Conservation (phyloP, 345 rosid genomes). For the Citrus sp. region DNA sequence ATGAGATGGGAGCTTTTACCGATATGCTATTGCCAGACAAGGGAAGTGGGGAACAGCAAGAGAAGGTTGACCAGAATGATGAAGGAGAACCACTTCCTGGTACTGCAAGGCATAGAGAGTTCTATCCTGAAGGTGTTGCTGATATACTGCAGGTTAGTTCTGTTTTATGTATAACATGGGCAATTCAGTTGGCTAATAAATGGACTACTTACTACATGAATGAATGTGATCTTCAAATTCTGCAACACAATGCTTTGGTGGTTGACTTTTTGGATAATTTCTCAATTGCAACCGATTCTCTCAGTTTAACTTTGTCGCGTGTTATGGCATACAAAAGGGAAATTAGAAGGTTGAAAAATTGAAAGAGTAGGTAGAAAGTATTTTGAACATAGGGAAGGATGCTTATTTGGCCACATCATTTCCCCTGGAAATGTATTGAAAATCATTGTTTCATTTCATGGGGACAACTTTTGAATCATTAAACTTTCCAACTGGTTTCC, state of each 20-base stretch:
- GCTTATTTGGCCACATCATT: background rate
- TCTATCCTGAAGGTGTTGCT: slow-evolving; percentile 99
- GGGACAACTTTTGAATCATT: background rate
- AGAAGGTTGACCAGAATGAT: slow-evolving; percentile 74
- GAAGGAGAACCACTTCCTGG: slow-evolving; percentile 98
- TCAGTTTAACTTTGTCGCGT: background rate
- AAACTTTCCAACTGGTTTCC: background rate
- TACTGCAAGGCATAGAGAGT: slow-evolving; percentile 97
- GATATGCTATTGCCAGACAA: slow-evolving; percentile 98
- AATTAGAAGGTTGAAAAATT: background rate
- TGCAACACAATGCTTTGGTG: background rate
- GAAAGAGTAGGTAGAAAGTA: background rate
- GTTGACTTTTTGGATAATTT: background rate
- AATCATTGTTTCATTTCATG: background rate
- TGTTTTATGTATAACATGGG: slow-evolving; percentile 1
- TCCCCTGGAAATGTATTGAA: background rate
- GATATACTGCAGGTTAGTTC: slow-evolving; percentile 74
- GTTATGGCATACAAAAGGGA: background rate
- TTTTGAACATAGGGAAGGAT: background rate
- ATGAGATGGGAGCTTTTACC: slow-evolving; percentile 99
- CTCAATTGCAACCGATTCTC: too few relatives aligned
- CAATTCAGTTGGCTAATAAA: background rate
- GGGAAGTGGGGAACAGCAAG: slow-evolving; percentile 88
- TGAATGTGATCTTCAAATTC: background rate
- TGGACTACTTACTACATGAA: background rate